Conservation (phyloP, 768 basidiomycete species). For the Tulasnella calospora region DNA sequence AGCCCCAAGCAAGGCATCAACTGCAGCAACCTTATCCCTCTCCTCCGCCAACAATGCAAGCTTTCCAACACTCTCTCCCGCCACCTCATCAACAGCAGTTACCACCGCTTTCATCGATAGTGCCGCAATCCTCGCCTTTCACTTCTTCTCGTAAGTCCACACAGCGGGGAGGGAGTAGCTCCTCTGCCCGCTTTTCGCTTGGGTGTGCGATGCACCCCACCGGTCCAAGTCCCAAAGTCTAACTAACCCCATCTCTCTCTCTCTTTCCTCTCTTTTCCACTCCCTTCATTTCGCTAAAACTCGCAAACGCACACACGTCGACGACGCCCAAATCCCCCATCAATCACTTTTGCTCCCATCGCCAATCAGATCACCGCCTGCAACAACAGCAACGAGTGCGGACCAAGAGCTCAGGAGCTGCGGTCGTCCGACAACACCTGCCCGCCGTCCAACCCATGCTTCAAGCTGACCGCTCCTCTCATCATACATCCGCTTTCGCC, state of each 20-base stretch:
- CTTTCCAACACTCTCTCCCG: neutral
- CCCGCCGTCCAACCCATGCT: slow-evolving; percentile 3
- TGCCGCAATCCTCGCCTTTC: slow-evolving; percentile 2
- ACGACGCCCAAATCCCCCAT: neutral
- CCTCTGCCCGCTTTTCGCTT: neutral
- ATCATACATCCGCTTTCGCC: neutral
- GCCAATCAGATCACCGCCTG: neutral
- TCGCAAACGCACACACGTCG: neutral
- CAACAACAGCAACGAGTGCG: neutral
- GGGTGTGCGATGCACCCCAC: neutral
- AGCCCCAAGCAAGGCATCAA: neutral
- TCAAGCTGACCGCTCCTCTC: neutral
- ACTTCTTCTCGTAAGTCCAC: neutral
- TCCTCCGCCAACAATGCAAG: neutral
- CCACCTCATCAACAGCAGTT: neutral
- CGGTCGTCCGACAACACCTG: neutral
- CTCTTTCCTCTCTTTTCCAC: neutral
- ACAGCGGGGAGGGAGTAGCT: neutral
- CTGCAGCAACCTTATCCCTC: neutral
- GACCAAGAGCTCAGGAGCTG: slow-evolving; percentile 4
- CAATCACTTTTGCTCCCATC: no score
- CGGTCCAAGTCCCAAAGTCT: slow-evolving; percentile 4
- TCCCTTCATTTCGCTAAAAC: neutral
- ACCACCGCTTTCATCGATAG: neutral
- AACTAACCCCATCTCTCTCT: neutral